phyloP scores from a whole-genome alignment of 768 basidiomycete genomes.

The Auricularia auricula-judae region DNA sequence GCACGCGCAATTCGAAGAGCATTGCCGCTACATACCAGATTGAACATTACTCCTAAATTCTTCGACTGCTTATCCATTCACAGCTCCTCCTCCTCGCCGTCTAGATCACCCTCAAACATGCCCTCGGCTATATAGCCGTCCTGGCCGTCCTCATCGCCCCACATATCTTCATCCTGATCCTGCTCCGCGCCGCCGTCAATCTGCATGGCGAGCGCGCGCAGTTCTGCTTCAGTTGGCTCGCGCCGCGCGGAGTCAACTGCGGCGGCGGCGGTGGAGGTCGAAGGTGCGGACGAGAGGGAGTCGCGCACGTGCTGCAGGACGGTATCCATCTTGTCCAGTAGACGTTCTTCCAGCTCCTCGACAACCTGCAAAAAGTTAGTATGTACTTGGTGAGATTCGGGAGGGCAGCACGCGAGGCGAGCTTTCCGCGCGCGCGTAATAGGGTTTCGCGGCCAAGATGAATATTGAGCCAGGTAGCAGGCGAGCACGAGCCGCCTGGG shows the following conservation, averaged over 20 bases:
- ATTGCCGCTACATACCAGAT: too few relatives aligned
- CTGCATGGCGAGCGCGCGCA: slow-evolving; percentile 5
- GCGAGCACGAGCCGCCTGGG: too few relatives aligned
- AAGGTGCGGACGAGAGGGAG: slow-evolving; percentile 18
- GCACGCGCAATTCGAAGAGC: too few relatives aligned
- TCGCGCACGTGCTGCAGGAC: slow-evolving; percentile 48
- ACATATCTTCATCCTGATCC: slow-evolving; percentile 15
- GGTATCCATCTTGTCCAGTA: slow-evolving; percentile 57
- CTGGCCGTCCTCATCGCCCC: slow-evolving; percentile 16
- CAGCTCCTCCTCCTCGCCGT: slow-evolving; percentile 8
- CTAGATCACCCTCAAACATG: slow-evolving; percentile 4
- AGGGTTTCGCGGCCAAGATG: too few relatives aligned
- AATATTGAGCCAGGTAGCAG: too few relatives aligned
- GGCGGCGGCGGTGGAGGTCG: too few relatives aligned
- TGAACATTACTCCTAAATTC: too few relatives aligned
- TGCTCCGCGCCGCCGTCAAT: slow-evolving; percentile 14
- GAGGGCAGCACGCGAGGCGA: too few relatives aligned
- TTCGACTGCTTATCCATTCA: too few relatives aligned
- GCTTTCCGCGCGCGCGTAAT: too few relatives aligned
- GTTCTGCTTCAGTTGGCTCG: slow-evolving; percentile 8
- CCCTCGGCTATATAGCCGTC: slow-evolving; percentile 19
- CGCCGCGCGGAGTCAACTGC: neutral
- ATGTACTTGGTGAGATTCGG: too few relatives aligned
- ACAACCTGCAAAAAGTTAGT: slow-evolving; percentile 49
- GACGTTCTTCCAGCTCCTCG: slow-evolving; percentile 81